Base-by-base conservation (phyloP, 2,329 filamentous ascomycete species). In the Cercospora sp. region DNA sequence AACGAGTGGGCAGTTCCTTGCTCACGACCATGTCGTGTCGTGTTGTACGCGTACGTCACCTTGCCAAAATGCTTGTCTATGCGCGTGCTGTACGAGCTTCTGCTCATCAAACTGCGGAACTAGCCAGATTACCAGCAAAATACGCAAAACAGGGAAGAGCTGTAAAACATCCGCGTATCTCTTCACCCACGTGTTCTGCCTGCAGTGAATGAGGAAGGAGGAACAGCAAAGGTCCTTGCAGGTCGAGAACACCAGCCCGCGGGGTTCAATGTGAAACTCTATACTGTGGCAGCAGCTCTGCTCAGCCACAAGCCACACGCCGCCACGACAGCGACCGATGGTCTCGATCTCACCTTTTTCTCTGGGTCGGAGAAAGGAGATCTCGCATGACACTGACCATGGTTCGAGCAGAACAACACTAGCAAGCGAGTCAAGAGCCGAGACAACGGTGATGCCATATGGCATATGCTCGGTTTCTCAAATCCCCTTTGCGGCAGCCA, bases 21-120 rank as follows among this genome's bases (percentile, higher is more conserved):
- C 9, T 21, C 55, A 18, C 55, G 30, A 34, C 49, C 49, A 34
- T 59, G 28, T 59, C 55, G 55, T 37, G n/a, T 59, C n/a, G 55
- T 59, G 55, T 59, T 37, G 55, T 62, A 62, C 60, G 60, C 60
- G 60, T 51, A 62, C 60, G 40, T 62, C 60, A 62, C 60, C 37
- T 30, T 30, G 37, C 43, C 37, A 62, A 30, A 55, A 62, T 51
- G 55, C 30, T 59, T 59, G 55, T 59, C 55, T 37, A 9, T 57
- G n/a, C 21, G 45, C 53, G 53, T 37, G 28, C 16, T 34, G 28
- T 21, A 59, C 32, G 55, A 59, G 55, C 55, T 7, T 37, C 55
- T 32, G 55, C 55, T 37, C 55, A 21, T 59, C 55, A 37, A 37
- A 32, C 30, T 32, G 28, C 55, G 55, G 37, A 7, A 40, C 58